These are phyloP conservation scores for Phyllosticta capitalensis DNA, from an alignment of 2,329 filamentous ascomycete species.

Conservation along the genomic window DNA sequence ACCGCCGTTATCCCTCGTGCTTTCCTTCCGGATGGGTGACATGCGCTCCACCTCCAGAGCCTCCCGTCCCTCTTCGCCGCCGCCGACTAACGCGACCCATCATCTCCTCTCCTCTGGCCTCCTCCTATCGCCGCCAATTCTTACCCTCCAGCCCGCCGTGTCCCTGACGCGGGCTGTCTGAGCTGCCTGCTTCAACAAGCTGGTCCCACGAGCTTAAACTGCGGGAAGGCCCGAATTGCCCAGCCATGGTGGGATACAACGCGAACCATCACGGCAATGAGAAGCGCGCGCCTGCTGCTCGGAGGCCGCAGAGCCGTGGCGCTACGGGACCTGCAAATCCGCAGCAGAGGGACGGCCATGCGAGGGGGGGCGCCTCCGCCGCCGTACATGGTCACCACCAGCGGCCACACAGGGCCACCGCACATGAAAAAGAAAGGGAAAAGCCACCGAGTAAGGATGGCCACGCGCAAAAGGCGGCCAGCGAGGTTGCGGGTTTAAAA, in stretches of 20 bases:
- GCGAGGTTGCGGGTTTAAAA: constrained; percentile 64
- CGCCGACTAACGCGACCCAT: constrained; percentile 1
- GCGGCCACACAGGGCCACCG: constrained; percentile 5
- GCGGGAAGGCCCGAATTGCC: neutral
- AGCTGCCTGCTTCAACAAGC: neutral
- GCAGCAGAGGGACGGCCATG: neutral
- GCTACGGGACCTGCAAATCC: neutral
- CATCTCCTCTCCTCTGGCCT: neutral
- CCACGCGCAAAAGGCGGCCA: constrained; percentile 56
- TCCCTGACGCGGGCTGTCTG: neutral
- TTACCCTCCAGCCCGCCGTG: neutral
- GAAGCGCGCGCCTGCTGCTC: constrained; percentile 6
- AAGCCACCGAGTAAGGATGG: constrained; percentile 50
- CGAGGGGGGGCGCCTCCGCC: neutral
- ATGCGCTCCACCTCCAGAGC: constrained; percentile 8
- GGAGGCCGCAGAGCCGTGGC: constrained; percentile 8
- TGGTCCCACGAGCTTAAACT: neutral
- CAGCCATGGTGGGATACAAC: constrained; percentile 9
- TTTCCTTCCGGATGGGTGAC: constrained; percentile 11
- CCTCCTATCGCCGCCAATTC: neutral
- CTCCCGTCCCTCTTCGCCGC: neutral
- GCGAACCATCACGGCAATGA: constrained; percentile 7
- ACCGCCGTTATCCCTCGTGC: neutral
- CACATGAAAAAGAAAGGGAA: constrained; percentile 6
- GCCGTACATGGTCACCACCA: neutral